Percentiles rank a stretch among this genome's conserved stretches.
phyloP scores from a whole-genome alignment of 129 eudicot genomes.

The Tagetes erecta region DNA sequence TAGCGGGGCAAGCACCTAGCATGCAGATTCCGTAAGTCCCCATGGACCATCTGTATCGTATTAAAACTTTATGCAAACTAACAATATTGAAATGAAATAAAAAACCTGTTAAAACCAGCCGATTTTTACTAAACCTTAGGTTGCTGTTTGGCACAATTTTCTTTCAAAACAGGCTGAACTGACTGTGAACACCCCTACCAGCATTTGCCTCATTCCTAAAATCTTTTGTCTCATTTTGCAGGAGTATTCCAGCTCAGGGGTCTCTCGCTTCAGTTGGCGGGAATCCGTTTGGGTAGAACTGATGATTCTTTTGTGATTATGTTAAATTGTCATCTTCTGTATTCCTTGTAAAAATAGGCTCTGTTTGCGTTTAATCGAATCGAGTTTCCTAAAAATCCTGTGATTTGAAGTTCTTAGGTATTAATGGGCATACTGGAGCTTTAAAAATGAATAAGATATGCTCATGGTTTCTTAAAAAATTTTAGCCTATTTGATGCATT shows the following conservation, averaged over 20 bases:
- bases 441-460: slow-evolving; percentile 14
- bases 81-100: too few relatives aligned
- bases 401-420: slow-evolving; percentile 16
- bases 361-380: slow-evolving; percentile 14
- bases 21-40: slow-evolving; percentile 68
- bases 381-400: not conserved
- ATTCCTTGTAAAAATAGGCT: slow-evolving; percentile 32
- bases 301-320: slow-evolving; percentile 3
- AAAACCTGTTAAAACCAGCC: too few relatives aligned
- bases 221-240: slow-evolving; percentile 33
- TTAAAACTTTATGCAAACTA: too few relatives aligned
- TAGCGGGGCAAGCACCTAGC: slow-evolving; percentile 53
- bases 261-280: slow-evolving; percentile 77
- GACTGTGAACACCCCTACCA: too few relatives aligned
- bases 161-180: too few relatives aligned
- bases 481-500: too few relatives aligned
- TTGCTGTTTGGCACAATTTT: too few relatives aligned
- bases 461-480: not conserved
- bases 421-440: slow-evolving; percentile 4
- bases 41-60: too few relatives aligned
- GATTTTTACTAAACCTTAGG: too few relatives aligned
- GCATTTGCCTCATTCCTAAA: not conserved
- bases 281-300: slow-evolving; percentile 76
- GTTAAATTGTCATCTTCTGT: slow-evolving; percentile 13
- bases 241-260: slow-evolving; percentile 68